A percentile compares a stretch with the other conserved stretches of the same genome.
Evolutionary conservation across 1,139 yeast species (phyloP).

Genomic region (Saccharomyces pastorianus): DNA sequence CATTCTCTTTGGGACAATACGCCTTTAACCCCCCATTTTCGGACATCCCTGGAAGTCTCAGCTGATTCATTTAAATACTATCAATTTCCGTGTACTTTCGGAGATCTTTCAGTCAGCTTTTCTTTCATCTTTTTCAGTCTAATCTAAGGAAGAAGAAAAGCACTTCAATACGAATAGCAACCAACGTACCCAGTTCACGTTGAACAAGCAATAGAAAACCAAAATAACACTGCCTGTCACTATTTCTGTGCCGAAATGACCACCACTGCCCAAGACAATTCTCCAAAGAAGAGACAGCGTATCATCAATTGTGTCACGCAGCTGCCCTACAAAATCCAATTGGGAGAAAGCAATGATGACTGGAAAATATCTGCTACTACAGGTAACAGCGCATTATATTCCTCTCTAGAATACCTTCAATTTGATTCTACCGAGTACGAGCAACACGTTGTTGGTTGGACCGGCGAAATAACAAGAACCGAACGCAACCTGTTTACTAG

Average conservation of each 20-base stretch:
- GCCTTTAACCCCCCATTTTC: not conserved
- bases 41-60: not conserved
- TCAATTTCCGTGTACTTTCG: not conserved
- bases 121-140: not conserved
- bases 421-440: slow-evolving; percentile 68
- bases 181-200: not conserved
- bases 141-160: not conserved
- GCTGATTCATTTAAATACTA: not conserved
- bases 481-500: slow-evolving; percentile 5
- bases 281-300: slow-evolving; percentile 21
- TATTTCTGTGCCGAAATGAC: slow-evolving; percentile 3
- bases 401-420: slow-evolving; percentile 59
- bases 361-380: slow-evolving; percentile 60
- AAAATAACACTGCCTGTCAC: not conserved
- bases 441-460: slow-evolving; percentile 87
- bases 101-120: not conserved
- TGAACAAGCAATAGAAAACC: not conserved
- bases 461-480: slow-evolving; percentile 59
- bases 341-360: slow-evolving; percentile 22
- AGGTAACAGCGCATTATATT: slow-evolving; percentile 79
- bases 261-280: slow-evolving; percentile 4
- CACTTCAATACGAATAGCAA: not conserved
- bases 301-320: slow-evolving; percentile 33
- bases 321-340: slow-evolving; percentile 30
- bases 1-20: not conserved